Conservation (phyloP, 2,329 filamentous ascomycete genomes). For the Pseudopyrenochaeta lycopersici region DNA sequence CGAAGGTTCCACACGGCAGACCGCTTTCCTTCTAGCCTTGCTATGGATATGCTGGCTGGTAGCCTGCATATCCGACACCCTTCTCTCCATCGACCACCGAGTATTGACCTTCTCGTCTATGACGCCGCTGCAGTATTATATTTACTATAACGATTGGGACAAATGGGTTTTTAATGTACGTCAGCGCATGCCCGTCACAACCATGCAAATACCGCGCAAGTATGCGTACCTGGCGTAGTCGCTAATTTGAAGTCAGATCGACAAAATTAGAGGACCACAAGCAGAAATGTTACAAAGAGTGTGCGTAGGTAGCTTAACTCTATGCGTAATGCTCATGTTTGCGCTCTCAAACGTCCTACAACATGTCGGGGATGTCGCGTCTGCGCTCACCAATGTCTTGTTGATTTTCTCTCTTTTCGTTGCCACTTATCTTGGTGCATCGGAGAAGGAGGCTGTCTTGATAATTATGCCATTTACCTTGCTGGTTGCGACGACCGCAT, state of each 20-base stretch:
- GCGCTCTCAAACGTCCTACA: not conserved
- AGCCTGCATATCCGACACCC: not conserved
- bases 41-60: conserved; percentile 1
- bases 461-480: not conserved
- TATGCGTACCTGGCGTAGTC: not conserved
- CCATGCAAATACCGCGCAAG: not conserved
- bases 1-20: not conserved
- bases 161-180: not conserved
- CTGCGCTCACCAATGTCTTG: not conserved
- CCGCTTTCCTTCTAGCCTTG: not conserved
- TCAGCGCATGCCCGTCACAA: not conserved
- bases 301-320: not conserved
- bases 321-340: not conserved
- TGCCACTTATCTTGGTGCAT: not conserved
- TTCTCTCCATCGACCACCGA: not conserved
- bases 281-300: not conserved
- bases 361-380: not conserved
- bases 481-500: not conserved
- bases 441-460: not conserved
- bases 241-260: not conserved
- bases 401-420: not conserved
- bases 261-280: too few relatives aligned
- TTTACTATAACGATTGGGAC: not conserved
- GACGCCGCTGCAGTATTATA: not conserved
- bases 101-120: not conserved